phyloP scores from a whole-genome alignment of 1,284 basidiomycete genomes.

The Athelia psychrophila region DNA sequence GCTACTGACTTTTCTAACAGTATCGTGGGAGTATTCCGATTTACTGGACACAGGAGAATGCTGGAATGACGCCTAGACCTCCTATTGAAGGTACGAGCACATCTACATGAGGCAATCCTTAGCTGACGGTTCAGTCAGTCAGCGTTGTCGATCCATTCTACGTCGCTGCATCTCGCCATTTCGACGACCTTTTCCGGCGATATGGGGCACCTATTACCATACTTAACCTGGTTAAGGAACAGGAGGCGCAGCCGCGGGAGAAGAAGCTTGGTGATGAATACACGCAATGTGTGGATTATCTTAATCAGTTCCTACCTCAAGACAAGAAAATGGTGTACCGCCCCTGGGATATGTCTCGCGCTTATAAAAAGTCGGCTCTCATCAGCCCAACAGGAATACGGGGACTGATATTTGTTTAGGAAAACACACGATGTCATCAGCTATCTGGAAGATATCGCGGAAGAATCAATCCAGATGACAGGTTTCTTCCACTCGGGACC shows the following conservation, averaged over 20 bases:
- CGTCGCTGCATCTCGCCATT: slow-evolving; percentile 90
- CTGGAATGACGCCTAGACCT: slow-evolving; percentile 87
- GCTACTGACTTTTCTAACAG: slow-evolving; percentile 34
- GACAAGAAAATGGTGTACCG: slow-evolving; percentile 89
- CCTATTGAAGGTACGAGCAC: slow-evolving; percentile 85
- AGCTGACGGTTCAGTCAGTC: slow-evolving; percentile 45
- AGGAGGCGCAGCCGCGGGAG: slow-evolving; percentile 82
- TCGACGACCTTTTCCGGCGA: slow-evolving; percentile 87
- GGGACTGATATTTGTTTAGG: slow-evolving; percentile 36
- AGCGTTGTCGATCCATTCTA: slow-evolving; percentile 96
- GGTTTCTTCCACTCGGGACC: slow-evolving; percentile 92
- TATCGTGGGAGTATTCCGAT: slow-evolving; percentile 95
- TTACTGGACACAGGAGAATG: slow-evolving; percentile 95
- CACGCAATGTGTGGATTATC: slow-evolving; percentile 87
- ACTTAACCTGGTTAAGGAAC: slow-evolving; percentile 93
- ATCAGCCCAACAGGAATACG: not conserved
- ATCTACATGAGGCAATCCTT: slow-evolving; percentile 1
- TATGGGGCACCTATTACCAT: slow-evolving; percentile 93
- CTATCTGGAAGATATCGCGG: slow-evolving; percentile 92
- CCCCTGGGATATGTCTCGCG: slow-evolving; percentile 95
- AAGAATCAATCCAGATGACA: slow-evolving; percentile 90
- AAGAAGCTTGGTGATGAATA: slow-evolving; percentile 94
- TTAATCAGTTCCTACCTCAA: slow-evolving; percentile 93
- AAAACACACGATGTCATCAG: slow-evolving; percentile 96
- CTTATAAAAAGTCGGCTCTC: slow-evolving; percentile 77